Base-by-base conservation (phyloP, 257 asterid species). In the Cordia subcordata region DNA sequence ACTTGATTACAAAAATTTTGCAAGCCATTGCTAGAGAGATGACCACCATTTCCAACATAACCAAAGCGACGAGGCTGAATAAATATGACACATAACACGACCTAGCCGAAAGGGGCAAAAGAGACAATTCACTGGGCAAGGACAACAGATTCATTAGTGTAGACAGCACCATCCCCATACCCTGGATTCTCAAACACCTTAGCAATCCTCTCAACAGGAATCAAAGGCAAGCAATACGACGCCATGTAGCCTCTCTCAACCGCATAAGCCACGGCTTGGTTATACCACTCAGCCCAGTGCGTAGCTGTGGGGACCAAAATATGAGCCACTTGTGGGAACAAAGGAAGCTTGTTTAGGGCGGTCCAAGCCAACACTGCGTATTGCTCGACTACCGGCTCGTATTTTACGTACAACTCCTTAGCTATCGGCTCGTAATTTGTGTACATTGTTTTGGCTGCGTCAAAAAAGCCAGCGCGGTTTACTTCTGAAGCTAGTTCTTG, bases 211-310 rank as follows among this genome's bases (percentile, higher is more conserved):
- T 81, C 94, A 0, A 76, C 59, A 44, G 95, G 93, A 52, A 90
- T 78, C 12, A 74, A 18, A 4, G 96, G 97, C 58, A 90, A 49
- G 65, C 80, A 90, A 63, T 11, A 35, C 72, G 86, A 80, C 71
- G 58, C 64, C 53, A 68, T 49, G 17, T 75, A 81, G 15, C 95
- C 92, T 56, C 49, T 81, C 57, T 71, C 76, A 0, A 69, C 73
- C 27, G 80, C 65, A 16, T 60, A 65, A 5, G 67, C 64, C 71
- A 84, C 82, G 5, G 69, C 63, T 32, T 68, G 83, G 19, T 90
- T 90, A 57, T 90, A 90, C 68, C 77, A 80, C 75, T 86, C 97
- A 10, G 88, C 85, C 94, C 89, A 86, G 61, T 86, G 74, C 0
- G 88, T 85, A 1, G 80, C 95, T 39, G 94, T 84, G 0, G 97